Evolutionary conservation across 495 filamentous ascomycete genomes (phyloP).

Genomic region (Penicillium ucsense): DNA sequence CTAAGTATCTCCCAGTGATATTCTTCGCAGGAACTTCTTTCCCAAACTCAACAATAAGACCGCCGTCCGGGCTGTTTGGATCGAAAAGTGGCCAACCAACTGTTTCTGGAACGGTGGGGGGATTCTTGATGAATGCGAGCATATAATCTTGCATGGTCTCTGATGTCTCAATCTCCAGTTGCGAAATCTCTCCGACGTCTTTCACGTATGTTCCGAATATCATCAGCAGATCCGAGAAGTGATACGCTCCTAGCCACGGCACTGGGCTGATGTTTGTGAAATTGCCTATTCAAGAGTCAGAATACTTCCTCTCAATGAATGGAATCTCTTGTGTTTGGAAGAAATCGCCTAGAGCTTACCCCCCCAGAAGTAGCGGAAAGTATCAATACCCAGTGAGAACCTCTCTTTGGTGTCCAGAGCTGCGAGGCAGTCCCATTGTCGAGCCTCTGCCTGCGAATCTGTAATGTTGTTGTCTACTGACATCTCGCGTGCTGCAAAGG

Average conservation of each 20-base stretch:
- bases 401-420: constrained; percentile 22
- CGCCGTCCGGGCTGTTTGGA: background rate
- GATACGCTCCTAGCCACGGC: constrained; percentile 36
- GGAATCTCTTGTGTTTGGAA: constrained; percentile 1
- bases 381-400: constrained; percentile 4
- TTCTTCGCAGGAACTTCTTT: background rate
- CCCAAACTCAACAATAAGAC: constrained; percentile 3
- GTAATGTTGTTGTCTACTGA: constrained; percentile 22
- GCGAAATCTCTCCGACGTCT: constrained; percentile 18
- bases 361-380: constrained; percentile 12
- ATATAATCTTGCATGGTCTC: constrained; percentile 32
- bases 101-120: background rate
- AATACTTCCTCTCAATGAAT: constrained; percentile 7
- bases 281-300: constrained; percentile 22
- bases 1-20: constrained; percentile 1
- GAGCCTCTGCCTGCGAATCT: constrained; percentile 11
- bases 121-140: constrained; percentile 12
- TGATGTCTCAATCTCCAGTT: constrained; percentile 25
- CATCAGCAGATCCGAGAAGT: constrained; percentile 35
- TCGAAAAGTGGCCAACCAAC: constrained; percentile 2
- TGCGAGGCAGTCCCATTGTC: constrained; percentile 2
- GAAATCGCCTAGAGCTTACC: constrained; percentile 4
- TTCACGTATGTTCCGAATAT: constrained; percentile 33
- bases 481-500: constrained; percentile 33
- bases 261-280: constrained; percentile 36